phyloP scores from a whole-genome alignment of 1,139 yeast genomes.

The Yamadazyma buinensis region DNA sequence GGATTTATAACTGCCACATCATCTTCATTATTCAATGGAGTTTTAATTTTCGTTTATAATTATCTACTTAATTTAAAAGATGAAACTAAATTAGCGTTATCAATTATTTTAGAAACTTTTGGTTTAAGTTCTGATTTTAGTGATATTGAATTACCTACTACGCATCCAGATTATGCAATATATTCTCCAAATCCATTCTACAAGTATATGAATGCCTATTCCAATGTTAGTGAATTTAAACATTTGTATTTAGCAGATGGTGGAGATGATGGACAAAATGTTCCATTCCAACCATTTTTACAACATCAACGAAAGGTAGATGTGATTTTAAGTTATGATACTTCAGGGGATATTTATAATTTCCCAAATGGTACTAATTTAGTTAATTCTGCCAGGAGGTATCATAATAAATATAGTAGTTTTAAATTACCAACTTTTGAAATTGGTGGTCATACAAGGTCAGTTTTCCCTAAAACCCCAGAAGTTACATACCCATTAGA shows the following conservation, averaged over 20 bases:
- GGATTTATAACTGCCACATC: constrained; percentile 74
- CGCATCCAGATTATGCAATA: constrained; percentile 64
- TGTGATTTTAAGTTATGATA: constrained; percentile 33
- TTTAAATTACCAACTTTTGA: constrained; percentile 18
- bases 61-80: constrained; percentile 33
- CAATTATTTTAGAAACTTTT: constrained; percentile 42
- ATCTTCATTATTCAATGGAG: constrained; percentile 63
- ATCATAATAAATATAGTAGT: constrained; percentile 16
- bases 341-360: constrained; percentile 35
- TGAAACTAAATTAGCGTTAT: constrained; percentile 39
- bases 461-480: constrained; percentile 8
- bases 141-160: constrained; percentile 20
- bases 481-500: neutral
- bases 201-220: constrained; percentile 18
- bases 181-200: constrained; percentile 76
- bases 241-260: constrained; percentile 40
- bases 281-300: constrained; percentile 38
- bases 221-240: constrained; percentile 11
- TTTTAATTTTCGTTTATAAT: constrained; percentile 45
- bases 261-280: constrained; percentile 44
- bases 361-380: constrained; percentile 39
- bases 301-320: constrained; percentile 28
- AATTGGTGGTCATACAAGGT: constrained; percentile 1
- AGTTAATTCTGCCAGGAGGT: constrained; percentile 18
- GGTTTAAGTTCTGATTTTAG: constrained; percentile 35